Evolutionary conservation across 192 early-diverging fungal species (phyloP), one percentile per base, ranked within the genome.

Genomic region (Backusella sp.): DNA sequence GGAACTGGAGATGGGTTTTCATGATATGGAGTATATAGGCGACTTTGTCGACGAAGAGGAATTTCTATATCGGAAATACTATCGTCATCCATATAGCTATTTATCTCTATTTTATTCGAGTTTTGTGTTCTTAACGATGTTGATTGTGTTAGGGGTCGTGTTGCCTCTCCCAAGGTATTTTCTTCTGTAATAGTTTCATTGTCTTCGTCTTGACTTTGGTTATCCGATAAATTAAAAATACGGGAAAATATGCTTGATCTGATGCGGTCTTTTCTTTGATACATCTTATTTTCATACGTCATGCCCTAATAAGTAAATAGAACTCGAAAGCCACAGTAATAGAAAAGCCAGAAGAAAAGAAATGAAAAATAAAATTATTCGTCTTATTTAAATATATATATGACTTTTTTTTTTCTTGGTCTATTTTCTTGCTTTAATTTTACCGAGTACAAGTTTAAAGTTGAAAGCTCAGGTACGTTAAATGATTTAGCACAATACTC

Each of bases 51-150:
- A 71, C 42, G 70, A 44, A 19, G 6, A 17, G 42, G 42, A 26
- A 71, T 71, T 71, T 71, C 44, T 21, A 49, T 49, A 71, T 71
- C 70, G 23, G 56, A 62, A 62, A 28, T 28, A 62, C n/a, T 28
- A 28, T 28, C 23, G 9, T 62, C 56, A 28, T 26, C 12, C 26
- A 62, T 23, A 28, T 23, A 21, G 21, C n/a, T 28, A 62, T 26
- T n/a, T 28, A 62, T 26, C 56, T 62, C 23, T 23, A 59, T 59
- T 21, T 26, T 59, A 23, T 7, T 59, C 21, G 53, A 62, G 9
- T 5, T 28, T 6, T 62, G 56, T 62, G 56, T 62, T 62, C 26
- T 26, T 23, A 62, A 26, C 9, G 23, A 62, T 8, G 7, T 26
- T 3, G 56, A 62, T 62, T 23, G 56, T 28, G 26, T 26, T 28